Evolutionary conservation across 2,329 filamentous ascomycete species (phyloP).

Genomic region (Cryphonectria japonica): DNA sequence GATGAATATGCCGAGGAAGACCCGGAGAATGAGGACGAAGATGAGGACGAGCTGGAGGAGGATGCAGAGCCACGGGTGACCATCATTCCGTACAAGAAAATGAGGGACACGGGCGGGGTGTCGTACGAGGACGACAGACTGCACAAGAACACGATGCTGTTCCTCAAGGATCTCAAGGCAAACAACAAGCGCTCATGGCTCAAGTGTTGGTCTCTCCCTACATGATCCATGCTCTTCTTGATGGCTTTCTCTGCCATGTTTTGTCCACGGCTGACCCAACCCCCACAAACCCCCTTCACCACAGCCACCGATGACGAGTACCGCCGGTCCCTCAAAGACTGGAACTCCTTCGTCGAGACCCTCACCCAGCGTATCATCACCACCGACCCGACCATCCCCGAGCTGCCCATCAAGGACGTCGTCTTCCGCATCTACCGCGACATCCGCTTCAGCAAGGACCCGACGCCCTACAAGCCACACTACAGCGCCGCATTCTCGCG

Average conservation of each 20-base stretch:
- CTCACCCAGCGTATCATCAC: constrained; percentile 72
- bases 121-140: constrained; percentile 57
- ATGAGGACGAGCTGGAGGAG: constrained; percentile 43
- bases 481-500: constrained; percentile 88
- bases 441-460: constrained; percentile 81
- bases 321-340: constrained; percentile 77
- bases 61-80: constrained; percentile 43
- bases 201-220: constrained; percentile 48
- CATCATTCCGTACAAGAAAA: constrained; percentile 46
- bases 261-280: constrained; percentile 7
- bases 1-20: constrained; percentile 43
- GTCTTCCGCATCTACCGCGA: constrained; percentile 89
- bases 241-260: too few species aligned
- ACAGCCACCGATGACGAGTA: constrained; percentile 80
- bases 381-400: constrained; percentile 80
- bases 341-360: constrained; percentile 75
- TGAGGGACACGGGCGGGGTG: constrained; percentile 46
- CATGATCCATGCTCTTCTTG: too few species aligned
- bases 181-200: constrained; percentile 65
- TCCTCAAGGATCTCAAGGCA: constrained; percentile 61
- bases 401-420: constrained; percentile 83
- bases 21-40: constrained; percentile 36
- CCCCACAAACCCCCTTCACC: not conserved
- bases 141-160: constrained; percentile 62
- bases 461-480: constrained; percentile 87